Percentiles rank a stretch among this genome's conserved stretches.
Conservation (phyloP, 768 basidiomycete species). For the Psilocybe cyanescens region DNA sequence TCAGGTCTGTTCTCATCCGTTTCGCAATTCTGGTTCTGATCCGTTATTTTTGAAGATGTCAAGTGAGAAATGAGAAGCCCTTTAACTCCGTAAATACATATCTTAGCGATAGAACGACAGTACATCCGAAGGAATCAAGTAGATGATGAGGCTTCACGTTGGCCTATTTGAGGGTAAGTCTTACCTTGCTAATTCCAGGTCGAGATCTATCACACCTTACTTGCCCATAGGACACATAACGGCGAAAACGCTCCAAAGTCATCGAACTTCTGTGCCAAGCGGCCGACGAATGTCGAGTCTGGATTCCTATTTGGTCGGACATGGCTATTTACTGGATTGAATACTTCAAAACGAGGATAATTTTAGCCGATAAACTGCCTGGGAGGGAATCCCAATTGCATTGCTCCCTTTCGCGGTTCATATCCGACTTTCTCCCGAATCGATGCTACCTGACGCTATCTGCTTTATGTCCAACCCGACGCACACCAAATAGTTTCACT, state of each 20-base stretch:
- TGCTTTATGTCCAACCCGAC: background rate
- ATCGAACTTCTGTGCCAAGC: background rate
- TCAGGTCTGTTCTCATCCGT: background rate
- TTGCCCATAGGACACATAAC: background rate
- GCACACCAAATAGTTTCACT: background rate
- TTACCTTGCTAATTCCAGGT: background rate
- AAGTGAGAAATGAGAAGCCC: background rate
- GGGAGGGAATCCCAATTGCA: background rate
- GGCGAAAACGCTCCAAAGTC: background rate
- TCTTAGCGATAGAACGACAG: background rate
- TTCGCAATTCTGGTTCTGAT: background rate
- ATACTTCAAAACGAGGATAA: background rate
- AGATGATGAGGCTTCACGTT: background rate
- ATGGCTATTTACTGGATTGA: background rate
- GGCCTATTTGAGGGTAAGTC: background rate
- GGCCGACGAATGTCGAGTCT: background rate
- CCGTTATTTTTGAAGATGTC: background rate
- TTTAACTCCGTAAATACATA: background rate
- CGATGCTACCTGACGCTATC: background rate
- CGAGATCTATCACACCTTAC: background rate
- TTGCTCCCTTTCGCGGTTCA: conserved; percentile 3
- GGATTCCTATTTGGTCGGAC: background rate
- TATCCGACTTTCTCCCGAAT: conserved; percentile 18
- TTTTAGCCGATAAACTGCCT: background rate
- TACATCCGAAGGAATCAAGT: background rate